These are phyloP conservation scores for Claviceps maximensis DNA, from an alignment of 2,329 filamentous ascomycete genomes.

Conservation along the genomic window DNA sequence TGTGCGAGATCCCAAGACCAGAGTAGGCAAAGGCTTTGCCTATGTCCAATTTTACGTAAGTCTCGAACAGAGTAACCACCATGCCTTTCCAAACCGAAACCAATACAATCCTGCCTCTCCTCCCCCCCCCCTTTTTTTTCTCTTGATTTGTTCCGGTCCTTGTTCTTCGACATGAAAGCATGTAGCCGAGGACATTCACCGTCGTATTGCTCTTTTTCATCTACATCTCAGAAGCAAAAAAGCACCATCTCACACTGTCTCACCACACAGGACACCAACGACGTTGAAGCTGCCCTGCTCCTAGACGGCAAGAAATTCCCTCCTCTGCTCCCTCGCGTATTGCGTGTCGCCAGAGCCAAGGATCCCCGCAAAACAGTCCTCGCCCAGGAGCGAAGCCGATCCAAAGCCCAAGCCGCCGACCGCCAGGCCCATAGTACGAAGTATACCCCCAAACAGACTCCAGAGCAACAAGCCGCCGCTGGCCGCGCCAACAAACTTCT, in stretches of 20 bases:
- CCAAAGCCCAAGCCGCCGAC: constrained; percentile 23
- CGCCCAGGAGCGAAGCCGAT: constrained; percentile 24
- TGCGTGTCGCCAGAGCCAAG: constrained; percentile 80
- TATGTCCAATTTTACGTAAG: constrained; percentile 84
- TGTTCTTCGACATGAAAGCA: no score
- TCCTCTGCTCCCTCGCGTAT: constrained; percentile 76
- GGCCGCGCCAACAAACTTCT: constrained; percentile 65
- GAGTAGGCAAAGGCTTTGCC: constrained; percentile 92
- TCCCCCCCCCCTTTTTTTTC: not conserved
- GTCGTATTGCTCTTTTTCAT: no score
- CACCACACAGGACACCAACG: constrained; percentile 52
- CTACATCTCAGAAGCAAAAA: not conserved
- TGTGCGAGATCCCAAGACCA: constrained; percentile 74
- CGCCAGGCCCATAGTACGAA: constrained; percentile 28
- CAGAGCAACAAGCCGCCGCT: constrained; percentile 55
- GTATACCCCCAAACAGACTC: constrained; percentile 58
- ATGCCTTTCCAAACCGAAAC: not conserved
- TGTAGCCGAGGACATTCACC: no score
- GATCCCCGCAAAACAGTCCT: constrained; percentile 48
- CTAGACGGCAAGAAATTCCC: constrained; percentile 87
- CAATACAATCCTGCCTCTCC: not conserved
- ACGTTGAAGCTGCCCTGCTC: constrained; percentile 81
- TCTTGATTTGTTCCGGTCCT: no score
- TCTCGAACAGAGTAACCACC: constrained; percentile 3
- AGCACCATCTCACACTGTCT: not conserved